Evolutionary conservation across 345 rosid genomes (phyloP).

Genomic region (Bruguiera parviflora): DNA sequence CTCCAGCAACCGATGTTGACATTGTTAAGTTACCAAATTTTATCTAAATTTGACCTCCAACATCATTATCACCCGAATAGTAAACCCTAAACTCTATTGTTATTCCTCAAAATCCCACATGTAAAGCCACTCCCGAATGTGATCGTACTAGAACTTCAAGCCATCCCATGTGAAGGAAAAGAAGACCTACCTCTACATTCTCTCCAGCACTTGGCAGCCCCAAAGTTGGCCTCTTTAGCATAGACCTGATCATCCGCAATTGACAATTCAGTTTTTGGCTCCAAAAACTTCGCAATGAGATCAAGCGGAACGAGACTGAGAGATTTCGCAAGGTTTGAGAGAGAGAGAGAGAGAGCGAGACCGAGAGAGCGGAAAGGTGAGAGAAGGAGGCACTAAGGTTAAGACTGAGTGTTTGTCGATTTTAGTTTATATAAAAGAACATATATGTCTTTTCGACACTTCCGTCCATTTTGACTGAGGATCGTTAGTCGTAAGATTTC

Average conservation of each 20-base stretch:
- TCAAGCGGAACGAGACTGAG: too few relatives aligned
- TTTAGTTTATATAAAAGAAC: too few relatives aligned
- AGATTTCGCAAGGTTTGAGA: too few relatives aligned
- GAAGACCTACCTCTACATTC: constrained; percentile 21
- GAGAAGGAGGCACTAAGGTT: too few relatives aligned
- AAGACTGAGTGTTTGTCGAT: too few relatives aligned
- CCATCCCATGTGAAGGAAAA: constrained; percentile 38
- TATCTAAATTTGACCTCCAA: constrained; percentile 32
- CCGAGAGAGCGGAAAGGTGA: too few relatives aligned
- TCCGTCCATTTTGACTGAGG: too few relatives aligned
- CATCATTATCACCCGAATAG: constrained; percentile 43
- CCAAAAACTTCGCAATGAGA: too few relatives aligned
- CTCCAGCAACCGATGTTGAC: constrained; percentile 43
- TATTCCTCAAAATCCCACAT: constrained; percentile 47
- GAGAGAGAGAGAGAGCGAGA: too few relatives aligned
- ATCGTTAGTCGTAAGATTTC: too few relatives aligned
- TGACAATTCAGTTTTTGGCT: constrained; percentile 25
- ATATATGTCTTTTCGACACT: too few relatives aligned
- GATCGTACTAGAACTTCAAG: constrained; percentile 31
- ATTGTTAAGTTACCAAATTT: constrained; percentile 39
- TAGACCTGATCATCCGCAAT: constrained; percentile 56
- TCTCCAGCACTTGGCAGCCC: constrained; percentile 52
- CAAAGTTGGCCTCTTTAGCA: constrained; percentile 42
- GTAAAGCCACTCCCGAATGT: constrained; percentile 52
- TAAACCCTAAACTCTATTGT: constrained; percentile 20